These are phyloP conservation scores for Mycena rebaudengoi DNA, from an alignment of 768 basidiomycete species.

Conservation along the genomic window DNA sequence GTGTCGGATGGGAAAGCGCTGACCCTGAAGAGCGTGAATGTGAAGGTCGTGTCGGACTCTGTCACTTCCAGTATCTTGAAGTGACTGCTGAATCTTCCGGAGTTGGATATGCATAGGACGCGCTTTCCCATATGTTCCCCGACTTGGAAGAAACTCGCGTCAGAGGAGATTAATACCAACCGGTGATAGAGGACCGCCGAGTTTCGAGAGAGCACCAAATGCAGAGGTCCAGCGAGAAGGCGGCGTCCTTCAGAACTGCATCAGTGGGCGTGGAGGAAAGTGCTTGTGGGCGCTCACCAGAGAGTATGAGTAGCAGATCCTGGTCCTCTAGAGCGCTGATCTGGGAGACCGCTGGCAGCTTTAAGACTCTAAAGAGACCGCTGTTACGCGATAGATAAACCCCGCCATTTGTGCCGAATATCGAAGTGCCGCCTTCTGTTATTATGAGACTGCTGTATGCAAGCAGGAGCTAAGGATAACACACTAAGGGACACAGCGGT, in stretches of 20 bases:
- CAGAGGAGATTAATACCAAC: conserved; percentile 4
- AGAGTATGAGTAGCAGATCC: conserved; percentile 19
- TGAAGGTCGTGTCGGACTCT: no score
- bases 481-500: conserved; percentile 17
- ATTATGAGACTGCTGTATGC: no score
- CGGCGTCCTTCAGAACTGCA: conserved; percentile 14
- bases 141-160: conserved; percentile 22
- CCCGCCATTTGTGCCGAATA: conserved; percentile 22
- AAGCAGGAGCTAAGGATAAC: background rate
- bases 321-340: conserved; percentile 18
- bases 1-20: no score
- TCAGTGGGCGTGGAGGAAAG: background rate
- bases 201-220: conserved; percentile 7
- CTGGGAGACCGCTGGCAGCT: conserved; percentile 25
- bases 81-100: conserved; percentile 23
- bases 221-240: conserved; percentile 14
- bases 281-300: background rate
- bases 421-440: background rate
- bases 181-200: background rate
- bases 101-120: conserved; percentile 20
- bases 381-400: conserved; percentile 12
- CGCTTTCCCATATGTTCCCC: conserved; percentile 16
- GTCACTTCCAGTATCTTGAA: conserved; percentile 22
- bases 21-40: no score
- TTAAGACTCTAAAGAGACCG: conserved; percentile 6